Base-by-base conservation (phyloP, 2,329 filamentous ascomycete species). In the Triangularia setosa region DNA sequence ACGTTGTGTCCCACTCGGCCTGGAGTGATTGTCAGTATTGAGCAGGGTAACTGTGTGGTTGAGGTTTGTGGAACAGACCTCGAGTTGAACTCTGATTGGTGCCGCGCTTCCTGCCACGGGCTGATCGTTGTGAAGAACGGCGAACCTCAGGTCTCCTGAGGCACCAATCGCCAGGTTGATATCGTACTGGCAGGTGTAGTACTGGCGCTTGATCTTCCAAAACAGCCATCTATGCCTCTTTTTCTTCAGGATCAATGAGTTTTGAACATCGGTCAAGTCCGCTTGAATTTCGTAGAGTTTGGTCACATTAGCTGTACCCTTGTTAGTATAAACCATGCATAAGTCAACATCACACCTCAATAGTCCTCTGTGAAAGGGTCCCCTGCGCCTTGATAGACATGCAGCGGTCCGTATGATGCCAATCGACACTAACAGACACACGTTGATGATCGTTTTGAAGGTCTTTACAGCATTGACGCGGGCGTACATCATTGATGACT, bases 161-260 rank as follows among this genome's bases (percentile, higher is more conserved):
- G 83, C 84, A 3, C 84, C 80, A 35, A 85, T 76, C 3, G 85
- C 83, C 48, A 53, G 4, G 62, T 84, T 79, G 0, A 87, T 79
- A 58, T 84, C 81, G 60, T 81, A 81, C 6, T 72, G 73, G 55
- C 76, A 79, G 3, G 78, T 67, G 53, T 77, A 80, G 18, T 24
- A 25, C 61, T 75, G 81, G 44, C 72, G 75, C 59, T 74, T 35
- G 30, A 35, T 35, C 30, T 14, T 35, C 30, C 30, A 35, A 14
- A 35, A 35, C 30, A 35, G 30, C 30, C 30, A 35, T 14, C 11
- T 35, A 14, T 35, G 30, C 11, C 30, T 35, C 12, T 9, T 35
- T 9, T 35, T 35, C 30, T 35, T 35, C 30, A 35, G 30, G 30
- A 14, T 35, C 30, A 35, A 14, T 2, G 16, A n/a, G 9, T 75